Evolutionary conservation across 345 rosid species (phyloP).

Genomic region (Pelargonium nanum): DNA sequence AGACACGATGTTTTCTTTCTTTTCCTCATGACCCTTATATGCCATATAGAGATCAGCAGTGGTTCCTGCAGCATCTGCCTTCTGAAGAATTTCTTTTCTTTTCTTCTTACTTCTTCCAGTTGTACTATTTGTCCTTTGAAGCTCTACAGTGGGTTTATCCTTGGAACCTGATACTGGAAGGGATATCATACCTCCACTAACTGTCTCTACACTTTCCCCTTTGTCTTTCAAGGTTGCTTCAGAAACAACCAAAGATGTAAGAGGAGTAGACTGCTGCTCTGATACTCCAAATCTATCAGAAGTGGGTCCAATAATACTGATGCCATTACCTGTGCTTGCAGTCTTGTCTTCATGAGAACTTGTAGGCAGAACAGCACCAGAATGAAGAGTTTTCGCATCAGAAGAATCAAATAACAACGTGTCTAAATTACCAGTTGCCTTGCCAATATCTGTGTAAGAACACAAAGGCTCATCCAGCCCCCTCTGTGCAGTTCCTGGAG

Average conservation of each 20-base stretch:
- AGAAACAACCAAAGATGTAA: constrained; percentile 19
- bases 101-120: constrained; percentile 40
- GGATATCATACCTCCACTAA: constrained; percentile 20
- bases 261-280: constrained; percentile 10
- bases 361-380: too few relatives aligned
- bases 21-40: constrained; percentile 83
- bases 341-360: constrained; percentile 14
- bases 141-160: constrained; percentile 41
- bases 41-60: constrained; percentile 79
- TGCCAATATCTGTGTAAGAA: constrained; percentile 15
- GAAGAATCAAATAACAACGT: constrained; percentile 21
- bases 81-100: constrained; percentile 57
- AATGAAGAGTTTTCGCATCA: constrained; percentile 13
- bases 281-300: constrained; percentile 11
- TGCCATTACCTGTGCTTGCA: constrained; percentile 10
- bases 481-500: constrained; percentile 21
- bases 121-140: constrained; percentile 34
- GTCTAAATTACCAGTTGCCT: constrained; percentile 13
- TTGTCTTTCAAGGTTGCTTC: constrained; percentile 23
- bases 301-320: constrained; percentile 1
- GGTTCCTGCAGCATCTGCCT: constrained; percentile 90
- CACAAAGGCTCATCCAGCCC: constrained; percentile 20
- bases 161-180: constrained; percentile 24
- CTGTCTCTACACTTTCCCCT: constrained; percentile 23
- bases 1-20: constrained; percentile 34